These are phyloP conservation scores for Neofusicoccum sp. DNA, from an alignment of 2,329 filamentous ascomycete species.

Conservation along the genomic window DNA sequence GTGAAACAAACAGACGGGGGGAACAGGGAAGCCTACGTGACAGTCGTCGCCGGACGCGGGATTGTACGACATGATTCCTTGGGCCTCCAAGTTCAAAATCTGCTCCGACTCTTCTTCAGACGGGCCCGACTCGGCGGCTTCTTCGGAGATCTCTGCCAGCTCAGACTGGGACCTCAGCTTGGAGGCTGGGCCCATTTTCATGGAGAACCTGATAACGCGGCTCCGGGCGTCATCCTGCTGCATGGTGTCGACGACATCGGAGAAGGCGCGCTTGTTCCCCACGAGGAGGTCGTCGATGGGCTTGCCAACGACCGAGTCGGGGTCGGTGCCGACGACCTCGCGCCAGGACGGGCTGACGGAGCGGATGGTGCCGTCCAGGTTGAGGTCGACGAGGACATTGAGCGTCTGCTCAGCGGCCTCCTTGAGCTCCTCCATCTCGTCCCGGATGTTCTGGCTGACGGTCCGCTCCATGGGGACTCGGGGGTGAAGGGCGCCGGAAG, in stretches of 20 bases:
- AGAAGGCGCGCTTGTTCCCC: slow-evolving; percentile 76
- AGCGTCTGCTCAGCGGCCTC: slow-evolving; percentile 94
- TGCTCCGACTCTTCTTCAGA: slow-evolving; percentile 39
- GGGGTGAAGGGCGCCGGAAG: slow-evolving; percentile 26
- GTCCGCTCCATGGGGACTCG: slow-evolving; percentile 56
- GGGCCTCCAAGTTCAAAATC: slow-evolving; percentile 81
- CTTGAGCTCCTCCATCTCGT: slow-evolving; percentile 89
- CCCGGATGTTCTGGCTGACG: slow-evolving; percentile 84
- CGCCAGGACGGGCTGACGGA: slow-evolving; percentile 98
- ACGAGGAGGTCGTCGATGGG: slow-evolving; percentile 78
- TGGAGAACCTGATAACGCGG: slow-evolving; percentile 58
- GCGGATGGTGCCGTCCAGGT: slow-evolving; percentile 83
- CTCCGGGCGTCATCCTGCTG: slow-evolving; percentile 86
- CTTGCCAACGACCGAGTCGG: slow-evolving; percentile 70
- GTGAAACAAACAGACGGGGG: background rate
- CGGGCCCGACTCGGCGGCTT: slow-evolving; percentile 22
- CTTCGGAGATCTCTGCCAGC: slow-evolving; percentile 31
- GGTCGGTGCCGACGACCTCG: slow-evolving; percentile 80
- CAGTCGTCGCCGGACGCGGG: slow-evolving; percentile 80
- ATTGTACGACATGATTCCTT: slow-evolving; percentile 98
- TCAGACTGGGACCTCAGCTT: slow-evolving; percentile 33
- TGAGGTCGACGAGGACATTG: slow-evolving; percentile 93
- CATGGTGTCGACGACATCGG: slow-evolving; percentile 82
- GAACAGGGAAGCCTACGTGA: slow-evolving; percentile 64
- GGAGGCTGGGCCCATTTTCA: slow-evolving; percentile 36